phyloP scores from a whole-genome alignment of 495 filamentous ascomycete species.

The Aspergillus baeticus region DNA sequence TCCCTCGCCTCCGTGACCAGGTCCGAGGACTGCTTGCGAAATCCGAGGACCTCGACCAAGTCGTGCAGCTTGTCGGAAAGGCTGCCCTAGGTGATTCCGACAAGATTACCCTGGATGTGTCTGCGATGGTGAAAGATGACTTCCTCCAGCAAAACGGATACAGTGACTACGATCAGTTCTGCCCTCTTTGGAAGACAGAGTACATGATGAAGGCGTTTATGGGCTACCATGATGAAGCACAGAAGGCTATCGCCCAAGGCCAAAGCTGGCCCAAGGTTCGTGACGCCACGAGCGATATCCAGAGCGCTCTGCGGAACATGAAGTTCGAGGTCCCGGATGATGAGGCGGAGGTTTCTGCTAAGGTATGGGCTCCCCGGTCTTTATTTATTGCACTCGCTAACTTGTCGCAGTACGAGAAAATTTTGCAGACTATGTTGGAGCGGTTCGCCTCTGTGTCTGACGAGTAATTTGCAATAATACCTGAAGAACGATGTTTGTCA shows the following conservation, averaged over 20 bases:
- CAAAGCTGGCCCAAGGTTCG: constrained; percentile 89
- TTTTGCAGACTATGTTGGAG: constrained; percentile 88
- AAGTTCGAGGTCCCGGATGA: constrained; percentile 93
- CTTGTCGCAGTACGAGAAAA: constrained; percentile 73
- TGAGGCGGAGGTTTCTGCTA: constrained; percentile 70
- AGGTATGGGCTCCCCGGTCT: constrained; percentile 48
- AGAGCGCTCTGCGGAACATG: constrained; percentile 78
- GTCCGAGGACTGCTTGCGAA: constrained; percentile 90
- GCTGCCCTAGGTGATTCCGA: constrained; percentile 92
- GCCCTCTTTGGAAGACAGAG: constrained; percentile 97
- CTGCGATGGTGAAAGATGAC: constrained; percentile 92
- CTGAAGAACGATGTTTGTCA: constrained; percentile 3
- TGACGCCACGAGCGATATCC: constrained; percentile 84
- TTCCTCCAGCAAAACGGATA: constrained; percentile 99
- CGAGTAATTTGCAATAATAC: constrained; percentile 58
- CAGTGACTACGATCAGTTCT: constrained; percentile 98
- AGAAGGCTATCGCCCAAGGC: constrained; percentile 90
- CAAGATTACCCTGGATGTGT: constrained; percentile 97
- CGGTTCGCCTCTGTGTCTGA: constrained; percentile 93
- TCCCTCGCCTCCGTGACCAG: constrained; percentile 86
- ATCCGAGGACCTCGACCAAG: constrained; percentile 96
- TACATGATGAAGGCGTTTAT: constrained; percentile 99
- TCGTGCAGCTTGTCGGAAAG: constrained; percentile 98
- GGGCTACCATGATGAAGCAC: constrained; percentile 94
- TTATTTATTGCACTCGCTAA: constrained; percentile 2